Conservation (phyloP, 2,329 filamentous ascomycete species). For the Zymoseptoria ardabiliae region DNA sequence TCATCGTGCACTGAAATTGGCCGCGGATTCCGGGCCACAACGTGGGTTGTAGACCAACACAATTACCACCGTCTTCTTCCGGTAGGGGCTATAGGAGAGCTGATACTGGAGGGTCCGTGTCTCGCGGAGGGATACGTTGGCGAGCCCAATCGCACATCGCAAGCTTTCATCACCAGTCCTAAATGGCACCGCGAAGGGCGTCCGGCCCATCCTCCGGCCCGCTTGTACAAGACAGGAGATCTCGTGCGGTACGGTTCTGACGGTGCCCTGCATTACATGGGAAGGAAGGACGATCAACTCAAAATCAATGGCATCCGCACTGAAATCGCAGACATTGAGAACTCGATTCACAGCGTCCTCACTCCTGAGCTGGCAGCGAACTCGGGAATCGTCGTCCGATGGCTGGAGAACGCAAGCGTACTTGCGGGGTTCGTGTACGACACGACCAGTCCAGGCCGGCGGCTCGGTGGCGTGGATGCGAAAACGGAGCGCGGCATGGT, state of each 20-base stretch:
- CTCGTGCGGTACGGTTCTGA: conserved; percentile 49
- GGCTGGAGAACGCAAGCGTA: too few relatives aligned
- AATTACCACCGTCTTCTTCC: conserved; percentile 9
- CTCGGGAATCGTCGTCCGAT: too few relatives aligned
- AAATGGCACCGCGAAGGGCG: neutral
- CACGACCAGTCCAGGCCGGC: too few relatives aligned
- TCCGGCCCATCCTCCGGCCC: neutral
- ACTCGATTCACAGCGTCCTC: neutral
- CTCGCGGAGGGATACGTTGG: conserved; percentile 7
- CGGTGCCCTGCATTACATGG: conserved; percentile 49
- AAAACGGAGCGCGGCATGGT: too few relatives aligned
- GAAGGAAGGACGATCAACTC: conserved; percentile 53
- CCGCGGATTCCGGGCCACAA: neutral
- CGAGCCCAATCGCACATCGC: conserved; percentile 19
- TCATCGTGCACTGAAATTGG: neutral
- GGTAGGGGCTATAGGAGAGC: conserved; percentile 8
- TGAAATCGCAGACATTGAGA: conserved; percentile 49
- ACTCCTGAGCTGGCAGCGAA: too few relatives aligned
- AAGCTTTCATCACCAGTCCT: conserved; percentile 23
- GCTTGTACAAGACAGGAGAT: conserved; percentile 52
- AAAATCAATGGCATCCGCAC: conserved; percentile 60
- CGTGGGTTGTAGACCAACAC: conserved; percentile 10
- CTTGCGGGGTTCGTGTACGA: too few relatives aligned
- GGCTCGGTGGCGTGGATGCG: too few relatives aligned
- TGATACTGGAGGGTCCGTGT: conserved; percentile 3